A percentile compares a stretch with the other conserved stretches of the same genome.
These are phyloP conservation scores for Mycena alexandri DNA, from an alignment of 768 basidiomycete genomes.

Conservation along the genomic window DNA sequence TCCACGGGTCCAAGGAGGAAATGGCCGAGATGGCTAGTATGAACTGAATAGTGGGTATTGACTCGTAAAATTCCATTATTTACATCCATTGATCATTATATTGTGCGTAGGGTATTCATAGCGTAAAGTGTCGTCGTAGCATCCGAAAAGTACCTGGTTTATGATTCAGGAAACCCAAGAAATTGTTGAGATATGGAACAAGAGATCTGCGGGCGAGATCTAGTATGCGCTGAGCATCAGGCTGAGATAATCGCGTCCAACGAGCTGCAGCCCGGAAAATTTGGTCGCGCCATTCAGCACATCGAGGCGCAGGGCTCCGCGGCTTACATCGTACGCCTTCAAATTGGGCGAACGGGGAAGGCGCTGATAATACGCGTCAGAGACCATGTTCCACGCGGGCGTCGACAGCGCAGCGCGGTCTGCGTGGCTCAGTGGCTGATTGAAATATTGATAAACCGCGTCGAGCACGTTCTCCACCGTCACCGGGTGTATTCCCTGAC, in stretches of 20 bases:
- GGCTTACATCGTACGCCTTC: slow-evolving; percentile 9
- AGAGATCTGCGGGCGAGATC: too few species aligned
- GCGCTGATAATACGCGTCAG: slow-evolving; percentile 3
- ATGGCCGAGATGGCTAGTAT: background rate
- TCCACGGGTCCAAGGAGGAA: slow-evolving; percentile 10
- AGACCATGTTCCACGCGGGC: slow-evolving; percentile 9
- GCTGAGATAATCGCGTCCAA: slow-evolving; percentile 3
- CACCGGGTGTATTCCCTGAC: slow-evolving; percentile 23
- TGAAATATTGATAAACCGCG: slow-evolving; percentile 52
- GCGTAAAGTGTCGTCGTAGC: too few species aligned
- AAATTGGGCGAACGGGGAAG: slow-evolving; percentile 16
- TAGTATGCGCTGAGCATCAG: slow-evolving; percentile 4
- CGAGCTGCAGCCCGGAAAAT: slow-evolving; percentile 14
- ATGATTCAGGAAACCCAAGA: too few species aligned
- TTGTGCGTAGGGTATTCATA: background rate
- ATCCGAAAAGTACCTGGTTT: too few species aligned
- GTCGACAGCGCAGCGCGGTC: background rate
- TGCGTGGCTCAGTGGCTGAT: slow-evolving; percentile 42
- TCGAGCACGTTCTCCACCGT: slow-evolving; percentile 49
- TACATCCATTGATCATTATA: background rate
- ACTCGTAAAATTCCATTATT: background rate
- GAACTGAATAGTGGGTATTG: background rate
- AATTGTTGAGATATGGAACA: too few species aligned
- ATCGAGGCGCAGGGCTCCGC: slow-evolving; percentile 23
- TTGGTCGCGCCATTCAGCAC: slow-evolving; percentile 14